Evolutionary conservation across 2,329 filamentous ascomycete genomes (phyloP), one percentile per base, ranked within the genome.

Genomic region (Chrysosporium keratinophilum): DNA sequence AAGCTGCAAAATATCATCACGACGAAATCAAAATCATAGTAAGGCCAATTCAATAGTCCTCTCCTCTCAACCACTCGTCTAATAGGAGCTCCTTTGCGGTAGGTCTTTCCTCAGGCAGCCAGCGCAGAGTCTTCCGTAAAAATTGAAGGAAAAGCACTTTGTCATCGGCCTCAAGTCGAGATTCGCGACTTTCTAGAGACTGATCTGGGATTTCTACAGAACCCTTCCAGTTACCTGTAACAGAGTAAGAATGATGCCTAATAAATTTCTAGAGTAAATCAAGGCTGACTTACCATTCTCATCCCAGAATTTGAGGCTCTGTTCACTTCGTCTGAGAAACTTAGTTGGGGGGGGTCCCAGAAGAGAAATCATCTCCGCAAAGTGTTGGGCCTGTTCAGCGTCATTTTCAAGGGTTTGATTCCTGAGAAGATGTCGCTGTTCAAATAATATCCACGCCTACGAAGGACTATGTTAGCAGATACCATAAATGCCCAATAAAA

Each of bases 301-400:
- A 33, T 61, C 57, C 63, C 60, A 64, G 31, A 62, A 63, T 11
- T 57, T 54, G 12, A 53, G 59, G 17, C 57, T 55, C n/a, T 61
- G 54, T 12, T 45, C 39, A n/a, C 54, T 57, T 50, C 58, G 51
- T 31, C 56, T 15, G 1, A 57, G 15, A n/a, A 62, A 60, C 40
- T 60, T 53, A 1, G 39, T 35, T 5, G 61, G 19, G 15, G 57
- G 57, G 39, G 33, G 20, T 15, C 57, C 57, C 55, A 58, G 43
- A 15, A 58, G 37, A 15, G 62, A 54, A 6, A 59, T 50, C 34
- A 65, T 57, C 40, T 64, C 62, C 17, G 63, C 62, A 2, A 65
- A 37, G 42, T 62, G 62, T n/a, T n/a, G n/a, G n/a, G n/a, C n/a
- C n/a, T n/a, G n/a, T n/a, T n/a, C n/a, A n/a, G n/a, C n/a, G n/a